phyloP scores from a whole-genome alignment of 2,329 filamentous ascomycete genomes.

The Fusarium sp. region DNA sequence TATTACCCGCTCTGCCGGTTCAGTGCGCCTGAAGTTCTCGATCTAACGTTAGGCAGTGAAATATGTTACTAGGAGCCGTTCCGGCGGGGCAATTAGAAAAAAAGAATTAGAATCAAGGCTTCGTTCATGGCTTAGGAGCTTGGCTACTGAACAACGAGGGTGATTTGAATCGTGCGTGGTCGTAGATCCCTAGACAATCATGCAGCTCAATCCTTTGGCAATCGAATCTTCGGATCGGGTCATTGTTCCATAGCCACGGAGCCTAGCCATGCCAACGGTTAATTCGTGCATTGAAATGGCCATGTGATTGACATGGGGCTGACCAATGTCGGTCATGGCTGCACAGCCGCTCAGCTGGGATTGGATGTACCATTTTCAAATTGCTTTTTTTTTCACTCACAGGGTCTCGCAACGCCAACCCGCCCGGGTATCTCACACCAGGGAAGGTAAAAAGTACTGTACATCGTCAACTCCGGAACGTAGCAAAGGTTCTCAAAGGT shows the following conservation, averaged over 20 bases:
- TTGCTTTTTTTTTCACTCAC: slow-evolving; percentile 37
- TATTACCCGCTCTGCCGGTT: slow-evolving; percentile 39
- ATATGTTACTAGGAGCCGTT: slow-evolving; percentile 11
- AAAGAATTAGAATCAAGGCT: slow-evolving; percentile 3
- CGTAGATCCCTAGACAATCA: slow-evolving; percentile 23
- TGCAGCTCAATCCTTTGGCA: slow-evolving; percentile 23
- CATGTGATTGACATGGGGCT: slow-evolving; percentile 44
- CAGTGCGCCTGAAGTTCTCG: slow-evolving; percentile 40
- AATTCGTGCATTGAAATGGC: slow-evolving; percentile 36
- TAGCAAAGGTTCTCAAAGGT: slow-evolving; percentile 31
- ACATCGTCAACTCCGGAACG: slow-evolving; percentile 25
- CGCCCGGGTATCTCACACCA: slow-evolving; percentile 20
- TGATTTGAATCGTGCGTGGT: slow-evolving; percentile 35
- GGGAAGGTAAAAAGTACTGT: slow-evolving; percentile 37
- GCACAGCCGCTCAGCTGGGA: slow-evolving; percentile 37
- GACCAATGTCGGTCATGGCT: slow-evolving; percentile 36
- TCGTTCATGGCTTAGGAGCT: slow-evolving; percentile 19
- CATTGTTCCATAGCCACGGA: slow-evolving; percentile 39
- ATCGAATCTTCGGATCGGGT: slow-evolving; percentile 30
- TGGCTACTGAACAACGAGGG: slow-evolving; percentile 19
- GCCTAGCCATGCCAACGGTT: slow-evolving; percentile 32
- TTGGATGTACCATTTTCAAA: slow-evolving; percentile 34
- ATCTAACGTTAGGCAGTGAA: slow-evolving; percentile 28
- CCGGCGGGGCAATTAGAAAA: not conserved
- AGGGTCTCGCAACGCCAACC: slow-evolving; percentile 30